Conservation (phyloP, 306 rosid genomes). For the Rosa rugosa region DNA sequence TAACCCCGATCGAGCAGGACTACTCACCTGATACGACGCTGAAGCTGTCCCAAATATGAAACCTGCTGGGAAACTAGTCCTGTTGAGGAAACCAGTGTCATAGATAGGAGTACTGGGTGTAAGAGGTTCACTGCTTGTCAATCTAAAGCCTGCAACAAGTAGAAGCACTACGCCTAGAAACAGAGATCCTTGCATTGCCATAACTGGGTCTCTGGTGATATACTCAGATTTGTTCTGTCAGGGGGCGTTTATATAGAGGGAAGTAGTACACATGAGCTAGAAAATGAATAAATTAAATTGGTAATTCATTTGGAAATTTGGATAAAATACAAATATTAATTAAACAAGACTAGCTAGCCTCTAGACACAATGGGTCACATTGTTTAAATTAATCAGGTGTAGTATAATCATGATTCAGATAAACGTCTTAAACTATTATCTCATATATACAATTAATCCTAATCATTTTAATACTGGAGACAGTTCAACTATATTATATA, state of each 20-base stretch:
- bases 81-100: conserved; percentile 29
- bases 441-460: no score
- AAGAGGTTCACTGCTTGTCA: neutral
- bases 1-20: neutral
- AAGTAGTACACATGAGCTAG: neutral
- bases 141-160: neutral
- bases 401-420: no score
- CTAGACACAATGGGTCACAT: neutral
- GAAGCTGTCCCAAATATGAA: conserved; percentile 55
- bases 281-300: neutral
- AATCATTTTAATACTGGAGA: no score
- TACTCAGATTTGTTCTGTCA: neutral
- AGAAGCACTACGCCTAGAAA: neutral
- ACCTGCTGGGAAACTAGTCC: conserved; percentile 37
- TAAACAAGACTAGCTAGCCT: neutral
- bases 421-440: no score
- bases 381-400: no score
- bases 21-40: conserved; percentile 37
- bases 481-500: no score
- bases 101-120: neutral
- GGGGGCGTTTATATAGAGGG: neutral
- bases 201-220: neutral
- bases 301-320: no score
- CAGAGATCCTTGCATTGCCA: neutral
- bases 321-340: no score